Base-by-base conservation (phyloP, 495 filamentous ascomycete genomes). In the Daldinia concentrica region DNA sequence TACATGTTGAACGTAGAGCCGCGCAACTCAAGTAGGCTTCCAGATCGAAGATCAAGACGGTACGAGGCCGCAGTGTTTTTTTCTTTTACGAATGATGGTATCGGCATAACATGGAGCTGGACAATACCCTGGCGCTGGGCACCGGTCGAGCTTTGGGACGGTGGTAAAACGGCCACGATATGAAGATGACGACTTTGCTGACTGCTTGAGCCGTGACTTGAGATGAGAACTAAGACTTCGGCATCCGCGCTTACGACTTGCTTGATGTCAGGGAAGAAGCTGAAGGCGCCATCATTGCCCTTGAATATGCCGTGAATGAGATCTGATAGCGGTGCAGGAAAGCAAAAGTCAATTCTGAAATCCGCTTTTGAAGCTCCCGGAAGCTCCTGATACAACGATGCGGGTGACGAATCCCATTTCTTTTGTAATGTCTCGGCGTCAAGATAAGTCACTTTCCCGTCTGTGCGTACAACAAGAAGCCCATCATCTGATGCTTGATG, bases 21-120 rank as follows among this genome's bases (percentile, higher is more conserved):
- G 36, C 71, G 63, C 14, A 90, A 79, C 68, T 86, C 80, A 37
- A 89, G 81, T 7, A 91, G 73, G n/a, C 78, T 81, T 22, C 89
- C 90, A 3, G 83, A 82, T 37, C 82, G 79, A 55, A 85, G 79
- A 69, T 90, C 86, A n/a, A 90, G 77, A 43, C 83, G 84, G 74
- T 84, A 87, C 1, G 69, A 67, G 14, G 68, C n/a, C 22, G 54
- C 5, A 15, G 51, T 64, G 29, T 50, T 45, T 11, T 58, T 57
- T 22, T 37, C 50, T 37, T 43, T 37, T 1, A 57, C 29, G 1
- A 41, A 36, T 24, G 52, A 59, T 1, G 64, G 58, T 22, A 80
- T 64, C 36, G 77, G 75, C 22, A 74, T 63, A 48, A 56, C 62
- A 32, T 79, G 72, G 48, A 80, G 68, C 29, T 75, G 75, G 14